Evolutionary conservation across 2,329 filamentous ascomycete species (phyloP).

Genomic region (Cordyceps militaris): DNA sequence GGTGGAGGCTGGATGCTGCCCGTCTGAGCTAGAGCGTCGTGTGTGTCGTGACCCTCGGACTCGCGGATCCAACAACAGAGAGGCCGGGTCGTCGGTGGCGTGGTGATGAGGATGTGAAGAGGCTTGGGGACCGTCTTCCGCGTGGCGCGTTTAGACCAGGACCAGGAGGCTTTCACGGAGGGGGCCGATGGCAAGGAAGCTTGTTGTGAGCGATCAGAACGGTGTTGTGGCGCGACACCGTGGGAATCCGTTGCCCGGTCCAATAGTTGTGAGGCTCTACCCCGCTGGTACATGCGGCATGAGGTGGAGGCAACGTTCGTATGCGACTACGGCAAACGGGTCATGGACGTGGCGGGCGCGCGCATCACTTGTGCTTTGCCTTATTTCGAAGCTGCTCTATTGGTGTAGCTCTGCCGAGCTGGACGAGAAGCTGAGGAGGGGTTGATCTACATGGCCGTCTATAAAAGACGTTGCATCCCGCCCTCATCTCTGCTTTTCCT

Average conservation of each 20-base stretch:
- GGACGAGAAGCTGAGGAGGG: neutral
- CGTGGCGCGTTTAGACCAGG: no score
- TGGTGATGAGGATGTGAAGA: neutral
- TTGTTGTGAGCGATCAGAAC: no score
- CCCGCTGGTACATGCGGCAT: slow-evolving; percentile 6
- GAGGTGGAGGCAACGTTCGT: slow-evolving; percentile 8
- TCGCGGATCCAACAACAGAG: neutral
- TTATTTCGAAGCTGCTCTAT: neutral
- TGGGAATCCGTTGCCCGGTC: neutral
- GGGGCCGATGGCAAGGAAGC: no score
- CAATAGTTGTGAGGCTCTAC: slow-evolving; percentile 6
- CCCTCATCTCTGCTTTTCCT: neutral
- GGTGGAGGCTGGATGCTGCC: neutral
- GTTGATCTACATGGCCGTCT: neutral
- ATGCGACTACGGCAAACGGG: neutral
- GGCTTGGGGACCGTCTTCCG: neutral
- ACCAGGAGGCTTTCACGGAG: no score
- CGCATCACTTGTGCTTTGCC: slow-evolving; percentile 8
- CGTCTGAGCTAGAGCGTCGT: neutral
- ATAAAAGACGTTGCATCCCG: slow-evolving; percentile 7
- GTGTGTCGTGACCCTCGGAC: neutral
- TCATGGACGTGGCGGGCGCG: neutral
- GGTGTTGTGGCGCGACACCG: neutral
- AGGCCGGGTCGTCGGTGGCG: slow-evolving; percentile 8
- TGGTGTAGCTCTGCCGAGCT: neutral